Conservation (phyloP, 352 stramenopile species). For the Phytophthora tubulina region DNA sequence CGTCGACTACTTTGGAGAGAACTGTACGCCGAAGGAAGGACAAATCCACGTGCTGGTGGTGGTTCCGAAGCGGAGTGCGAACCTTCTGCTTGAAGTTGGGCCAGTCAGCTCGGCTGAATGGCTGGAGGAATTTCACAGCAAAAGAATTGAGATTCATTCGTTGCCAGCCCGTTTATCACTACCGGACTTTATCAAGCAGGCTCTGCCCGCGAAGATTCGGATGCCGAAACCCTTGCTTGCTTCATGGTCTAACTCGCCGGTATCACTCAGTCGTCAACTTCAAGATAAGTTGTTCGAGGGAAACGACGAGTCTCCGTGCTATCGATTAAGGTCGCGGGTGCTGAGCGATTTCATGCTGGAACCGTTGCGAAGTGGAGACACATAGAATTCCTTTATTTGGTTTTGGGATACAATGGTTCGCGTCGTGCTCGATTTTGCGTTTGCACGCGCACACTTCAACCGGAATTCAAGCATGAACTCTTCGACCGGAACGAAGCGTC, state of each 20-base stretch:
- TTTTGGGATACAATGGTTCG: constrained; percentile 11
- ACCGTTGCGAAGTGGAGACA: background rate
- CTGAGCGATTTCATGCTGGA: background rate
- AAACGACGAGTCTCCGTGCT: background rate
- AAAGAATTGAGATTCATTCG: too few species aligned
- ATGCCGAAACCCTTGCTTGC: background rate
- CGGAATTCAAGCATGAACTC: constrained; percentile 8
- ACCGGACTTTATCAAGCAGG: background rate
- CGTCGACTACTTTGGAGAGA: too few species aligned
- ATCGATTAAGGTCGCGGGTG: background rate
- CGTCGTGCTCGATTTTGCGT: background rate
- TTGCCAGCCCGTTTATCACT: too few species aligned
- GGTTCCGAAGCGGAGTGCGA: too few species aligned
- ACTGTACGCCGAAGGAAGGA: too few species aligned
- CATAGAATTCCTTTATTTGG: background rate
- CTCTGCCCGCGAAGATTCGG: constrained; percentile 7
- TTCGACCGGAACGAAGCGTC: background rate
- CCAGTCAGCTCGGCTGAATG: too few species aligned
- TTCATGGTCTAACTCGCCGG: background rate
- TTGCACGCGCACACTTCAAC: background rate
- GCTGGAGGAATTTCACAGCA: too few species aligned
- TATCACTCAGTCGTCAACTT: background rate
- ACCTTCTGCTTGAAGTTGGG: too few species aligned
- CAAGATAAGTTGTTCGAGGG: constrained; percentile 4
- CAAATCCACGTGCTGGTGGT: too few species aligned